phyloP scores from a whole-genome alignment of 768 basidiomycete genomes.

The Hirschioporus abietinus region DNA sequence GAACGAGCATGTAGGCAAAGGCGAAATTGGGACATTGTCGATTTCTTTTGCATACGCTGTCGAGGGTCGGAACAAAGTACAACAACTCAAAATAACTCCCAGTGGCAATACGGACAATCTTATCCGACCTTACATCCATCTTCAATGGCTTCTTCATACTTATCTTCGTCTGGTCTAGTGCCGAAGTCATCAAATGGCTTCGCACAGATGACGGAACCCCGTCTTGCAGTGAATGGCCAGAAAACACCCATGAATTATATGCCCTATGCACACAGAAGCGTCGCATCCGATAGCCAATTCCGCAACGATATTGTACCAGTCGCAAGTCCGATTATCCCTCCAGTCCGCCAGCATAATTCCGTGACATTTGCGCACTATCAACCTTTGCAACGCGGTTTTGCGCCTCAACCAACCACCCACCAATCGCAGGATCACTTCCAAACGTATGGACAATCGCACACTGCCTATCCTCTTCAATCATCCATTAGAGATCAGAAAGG shows the following conservation, averaged over 20 bases:
- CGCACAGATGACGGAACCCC: not conserved
- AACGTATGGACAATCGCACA: not conserved
- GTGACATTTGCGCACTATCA: constrained; percentile 35
- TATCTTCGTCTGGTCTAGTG: not conserved
- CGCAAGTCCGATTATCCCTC: not conserved
- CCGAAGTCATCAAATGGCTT: not conserved
- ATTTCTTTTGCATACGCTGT: constrained; percentile 72
- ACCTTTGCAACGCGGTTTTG: constrained; percentile 31
- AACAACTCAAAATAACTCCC: not conserved
- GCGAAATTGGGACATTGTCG: constrained; percentile 82
- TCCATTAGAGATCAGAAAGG: not conserved
- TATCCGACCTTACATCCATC: not conserved
- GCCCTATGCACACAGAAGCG: not conserved
- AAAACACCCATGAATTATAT: not conserved
- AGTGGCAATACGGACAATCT: not conserved
- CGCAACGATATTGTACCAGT: not conserved
- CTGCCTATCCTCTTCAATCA: not conserved
- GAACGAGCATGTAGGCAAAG: constrained; percentile 52
- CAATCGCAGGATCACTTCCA: not conserved
- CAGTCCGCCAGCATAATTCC: constrained; percentile 14
- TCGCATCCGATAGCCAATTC: not conserved
- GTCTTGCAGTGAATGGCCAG: constrained; percentile 2
- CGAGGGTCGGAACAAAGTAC: constrained; percentile 12
- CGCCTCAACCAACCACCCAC: constrained; percentile 27
- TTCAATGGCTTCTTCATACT: not conserved